phyloP scores from a whole-genome alignment of 495 filamentous ascomycete species.

The Xylaria palmicola region DNA sequence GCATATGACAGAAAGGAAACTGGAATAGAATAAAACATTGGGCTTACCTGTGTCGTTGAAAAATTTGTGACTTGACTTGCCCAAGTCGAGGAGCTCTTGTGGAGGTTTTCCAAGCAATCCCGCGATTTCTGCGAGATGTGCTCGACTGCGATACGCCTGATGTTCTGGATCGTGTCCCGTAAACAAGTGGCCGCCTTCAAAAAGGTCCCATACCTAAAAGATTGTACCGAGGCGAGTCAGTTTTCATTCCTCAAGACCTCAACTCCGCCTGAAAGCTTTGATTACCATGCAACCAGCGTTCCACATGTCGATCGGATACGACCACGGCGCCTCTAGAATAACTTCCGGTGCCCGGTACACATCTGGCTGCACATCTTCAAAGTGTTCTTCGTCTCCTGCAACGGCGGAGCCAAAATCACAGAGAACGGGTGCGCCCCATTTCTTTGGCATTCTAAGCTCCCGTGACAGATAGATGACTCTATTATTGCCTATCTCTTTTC shows the following conservation, averaged over 20 bases:
- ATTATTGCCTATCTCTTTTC: conserved; percentile 29
- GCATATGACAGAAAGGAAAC: conserved; percentile 5
- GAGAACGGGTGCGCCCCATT: conserved; percentile 30
- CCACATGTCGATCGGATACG: conserved; percentile 51
- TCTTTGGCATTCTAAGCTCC: conserved; percentile 21
- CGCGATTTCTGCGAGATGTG: conserved; percentile 49
- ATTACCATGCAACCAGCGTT: conserved; percentile 51
- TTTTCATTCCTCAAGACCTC: neutral
- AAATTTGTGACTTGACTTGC: conserved; percentile 35
- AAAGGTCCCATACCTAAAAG: conserved; percentile 50
- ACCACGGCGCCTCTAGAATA: conserved; percentile 45
- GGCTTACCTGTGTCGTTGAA: conserved; percentile 39
- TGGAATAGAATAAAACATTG: neutral
- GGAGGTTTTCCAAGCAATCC: conserved; percentile 47
- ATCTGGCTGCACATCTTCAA: conserved; percentile 32
- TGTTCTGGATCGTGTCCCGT: conserved; percentile 42
- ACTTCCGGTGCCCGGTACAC: conserved; percentile 50
- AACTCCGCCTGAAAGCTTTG: neutral
- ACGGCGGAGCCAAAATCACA: conserved; percentile 52
- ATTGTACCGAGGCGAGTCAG: neutral
- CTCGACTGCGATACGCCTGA: conserved; percentile 40
- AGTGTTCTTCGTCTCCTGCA: conserved; percentile 22
- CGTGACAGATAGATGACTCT: conserved; percentile 35
- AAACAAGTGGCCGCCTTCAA: conserved; percentile 49
- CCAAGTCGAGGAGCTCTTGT: conserved; percentile 38